phyloP scores from a whole-genome alignment of 2,329 filamentous ascomycete species.

The Ophiocordyceps robertsii region DNA sequence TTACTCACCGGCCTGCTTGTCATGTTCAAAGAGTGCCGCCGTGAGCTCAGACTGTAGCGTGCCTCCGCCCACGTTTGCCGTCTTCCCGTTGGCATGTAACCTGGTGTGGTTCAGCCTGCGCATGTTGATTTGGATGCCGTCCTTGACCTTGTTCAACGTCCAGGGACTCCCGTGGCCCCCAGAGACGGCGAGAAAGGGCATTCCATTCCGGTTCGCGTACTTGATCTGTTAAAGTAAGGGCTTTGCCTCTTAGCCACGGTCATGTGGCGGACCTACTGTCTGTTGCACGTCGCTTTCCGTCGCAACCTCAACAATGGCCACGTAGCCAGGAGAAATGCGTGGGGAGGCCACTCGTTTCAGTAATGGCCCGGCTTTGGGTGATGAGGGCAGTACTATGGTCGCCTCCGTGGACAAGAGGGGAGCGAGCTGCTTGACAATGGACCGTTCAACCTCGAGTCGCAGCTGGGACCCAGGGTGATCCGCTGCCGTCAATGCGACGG shows the following conservation, averaged over 20 bases:
- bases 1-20: constrained; percentile 2
- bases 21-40: constrained; percentile 1
- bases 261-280: not conserved
- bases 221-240: constrained; percentile 6
- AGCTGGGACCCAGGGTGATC: not conserved
- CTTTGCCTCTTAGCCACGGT: not conserved
- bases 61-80: constrained; percentile 3
- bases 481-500: too few relatives aligned
- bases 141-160: not conserved
- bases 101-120: constrained; percentile 4
- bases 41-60: constrained; percentile 4
- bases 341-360: not conserved
- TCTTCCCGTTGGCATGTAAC: not conserved
- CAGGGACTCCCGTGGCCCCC: constrained; percentile 4
- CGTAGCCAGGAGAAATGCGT: not conserved
- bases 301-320: not conserved
- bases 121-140: constrained; percentile 7
- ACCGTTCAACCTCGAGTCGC: not conserved
- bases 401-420: not conserved
- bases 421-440: not conserved
- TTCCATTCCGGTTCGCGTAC: constrained; percentile 2
- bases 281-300: not conserved
- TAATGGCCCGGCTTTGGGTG: not conserved
- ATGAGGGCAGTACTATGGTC: not conserved
- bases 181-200: constrained; percentile 6